phyloP scores from a whole-genome alignment of 1,284 basidiomycete species.

The Polyporus tsugae region DNA sequence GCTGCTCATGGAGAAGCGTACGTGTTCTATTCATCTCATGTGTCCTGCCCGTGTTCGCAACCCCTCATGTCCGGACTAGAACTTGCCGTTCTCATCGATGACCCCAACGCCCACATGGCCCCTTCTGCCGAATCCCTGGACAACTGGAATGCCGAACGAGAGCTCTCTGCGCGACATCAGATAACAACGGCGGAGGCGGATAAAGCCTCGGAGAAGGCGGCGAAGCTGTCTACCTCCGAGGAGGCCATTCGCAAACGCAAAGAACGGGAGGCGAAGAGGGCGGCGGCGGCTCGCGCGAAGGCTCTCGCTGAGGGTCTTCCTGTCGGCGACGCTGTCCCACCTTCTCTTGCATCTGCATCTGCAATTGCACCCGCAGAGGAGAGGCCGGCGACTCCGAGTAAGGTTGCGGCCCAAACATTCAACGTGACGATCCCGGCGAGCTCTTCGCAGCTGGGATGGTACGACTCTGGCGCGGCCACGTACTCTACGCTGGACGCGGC shows the following conservation, averaged over 20 bases:
- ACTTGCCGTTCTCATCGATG: slow-evolving; percentile 81
- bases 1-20: slow-evolving; percentile 84
- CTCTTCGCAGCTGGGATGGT: slow-evolving; percentile 71
- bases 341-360: slow-evolving; percentile 23
- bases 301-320: slow-evolving; percentile 39
- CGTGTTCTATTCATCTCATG: slow-evolving; percentile 29
- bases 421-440: slow-evolving; percentile 69
- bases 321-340: slow-evolving; percentile 8
- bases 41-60: slow-evolving; percentile 8
- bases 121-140: slow-evolving; percentile 62
- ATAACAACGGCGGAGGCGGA: slow-evolving; percentile 54
- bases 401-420: slow-evolving; percentile 47
- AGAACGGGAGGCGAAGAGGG: slow-evolving; percentile 67
- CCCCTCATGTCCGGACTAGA: slow-evolving; percentile 53
- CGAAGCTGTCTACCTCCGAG: slow-evolving; percentile 60
- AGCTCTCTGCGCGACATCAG: slow-evolving; percentile 55
- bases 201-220: slow-evolving; percentile 52
- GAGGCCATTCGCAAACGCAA: slow-evolving; percentile 75
- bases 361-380: slow-evolving; percentile 32
- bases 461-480: slow-evolving; percentile 49
- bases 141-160: slow-evolving; percentile 62
- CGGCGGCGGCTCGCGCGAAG: slow-evolving; percentile 49
- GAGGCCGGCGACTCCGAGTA: slow-evolving; percentile 34
- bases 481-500: slow-evolving; percentile 71
- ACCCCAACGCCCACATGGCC: slow-evolving; percentile 66